Conservation (phyloP, 139 green algal genomes). For the Chlamydomonas sp. region DNA sequence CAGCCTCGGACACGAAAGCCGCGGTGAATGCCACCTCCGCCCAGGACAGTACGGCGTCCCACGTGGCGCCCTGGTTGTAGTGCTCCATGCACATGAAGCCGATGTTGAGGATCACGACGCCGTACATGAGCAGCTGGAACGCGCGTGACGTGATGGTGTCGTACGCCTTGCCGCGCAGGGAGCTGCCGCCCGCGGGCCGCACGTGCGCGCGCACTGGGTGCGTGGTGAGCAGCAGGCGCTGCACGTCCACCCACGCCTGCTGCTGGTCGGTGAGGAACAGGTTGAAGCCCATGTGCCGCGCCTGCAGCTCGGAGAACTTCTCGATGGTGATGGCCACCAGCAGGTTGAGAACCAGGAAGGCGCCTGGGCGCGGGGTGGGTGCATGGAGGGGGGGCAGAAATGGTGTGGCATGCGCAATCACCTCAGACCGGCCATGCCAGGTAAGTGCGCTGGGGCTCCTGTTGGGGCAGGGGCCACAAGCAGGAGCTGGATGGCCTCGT, state of each 20-base stretch:
- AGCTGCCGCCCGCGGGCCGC: slow-evolving; percentile 23
- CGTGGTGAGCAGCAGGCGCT: slow-evolving; percentile 53
- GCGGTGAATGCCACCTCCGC: slow-evolving; percentile 61
- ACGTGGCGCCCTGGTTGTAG: slow-evolving; percentile 51
- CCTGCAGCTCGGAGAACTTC: slow-evolving; percentile 74
- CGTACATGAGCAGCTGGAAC: slow-evolving; percentile 62
- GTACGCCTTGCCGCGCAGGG: slow-evolving; percentile 34
- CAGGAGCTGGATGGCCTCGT: no score
- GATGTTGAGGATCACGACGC: slow-evolving; percentile 68
- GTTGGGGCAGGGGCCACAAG: no score
- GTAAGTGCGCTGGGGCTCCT: no score
- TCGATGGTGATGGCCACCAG: neutral
- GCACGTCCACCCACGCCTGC: slow-evolving; percentile 69
- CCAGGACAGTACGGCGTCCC: slow-evolving; percentile 38
- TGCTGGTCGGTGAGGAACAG: slow-evolving; percentile 69
- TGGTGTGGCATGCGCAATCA: no score
- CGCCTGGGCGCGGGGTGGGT: neutral
- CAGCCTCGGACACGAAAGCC: slow-evolving; percentile 63
- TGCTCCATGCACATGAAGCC: slow-evolving; percentile 60
- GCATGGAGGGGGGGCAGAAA: no score
- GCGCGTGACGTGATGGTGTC: slow-evolving; percentile 42
- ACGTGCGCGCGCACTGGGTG: slow-evolving; percentile 10
- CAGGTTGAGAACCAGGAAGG: neutral
- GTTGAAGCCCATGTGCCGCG: slow-evolving; percentile 47
- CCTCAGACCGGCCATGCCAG: no score